Conservation (phyloP, 129 eudicot species). For the Flaveria trinervia region DNA sequence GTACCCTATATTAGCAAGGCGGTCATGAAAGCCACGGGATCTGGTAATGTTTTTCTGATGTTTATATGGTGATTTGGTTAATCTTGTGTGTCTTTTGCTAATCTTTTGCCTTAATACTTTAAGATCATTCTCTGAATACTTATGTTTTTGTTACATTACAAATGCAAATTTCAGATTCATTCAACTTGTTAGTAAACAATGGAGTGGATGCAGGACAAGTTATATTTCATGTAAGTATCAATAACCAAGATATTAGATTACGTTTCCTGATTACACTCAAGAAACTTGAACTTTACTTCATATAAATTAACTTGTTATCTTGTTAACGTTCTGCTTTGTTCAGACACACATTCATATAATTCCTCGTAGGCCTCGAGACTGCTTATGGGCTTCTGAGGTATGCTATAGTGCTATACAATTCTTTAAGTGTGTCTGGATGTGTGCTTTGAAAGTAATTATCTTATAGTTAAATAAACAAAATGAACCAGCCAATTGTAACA, state of each 20-base stretch:
- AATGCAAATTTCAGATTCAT: slow-evolving; percentile 63
- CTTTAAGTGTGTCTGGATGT: neutral
- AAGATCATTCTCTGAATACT: neutral
- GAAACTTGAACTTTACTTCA: neutral
- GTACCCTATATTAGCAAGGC: slow-evolving; percentile 91
- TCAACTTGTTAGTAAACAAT: slow-evolving; percentile 90
- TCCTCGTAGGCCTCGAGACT: slow-evolving; percentile 83
- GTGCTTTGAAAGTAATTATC: neutral
- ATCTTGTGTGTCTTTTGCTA: neutral
- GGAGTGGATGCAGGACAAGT: slow-evolving; percentile 96
- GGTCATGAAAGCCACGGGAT: slow-evolving; percentile 85
- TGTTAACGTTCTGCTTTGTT: slow-evolving; percentile 27
- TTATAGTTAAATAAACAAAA: neutral
- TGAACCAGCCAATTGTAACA: neutral
- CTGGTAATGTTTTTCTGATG: slow-evolving; percentile 48
- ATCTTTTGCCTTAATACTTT: neutral
- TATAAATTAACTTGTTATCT: neutral
- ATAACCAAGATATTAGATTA: neutral
- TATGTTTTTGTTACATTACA: slow-evolving; percentile 4
- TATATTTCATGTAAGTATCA: slow-evolving; percentile 78
- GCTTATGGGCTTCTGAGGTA: slow-evolving; percentile 99
- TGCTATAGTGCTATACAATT: slow-evolving; percentile 26
- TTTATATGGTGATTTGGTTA: neutral
- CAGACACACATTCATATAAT: slow-evolving; percentile 96
- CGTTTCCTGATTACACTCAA: neutral